Conservation (phyloP, 768 basidiomycete species). For the Trametes coccinea region DNA sequence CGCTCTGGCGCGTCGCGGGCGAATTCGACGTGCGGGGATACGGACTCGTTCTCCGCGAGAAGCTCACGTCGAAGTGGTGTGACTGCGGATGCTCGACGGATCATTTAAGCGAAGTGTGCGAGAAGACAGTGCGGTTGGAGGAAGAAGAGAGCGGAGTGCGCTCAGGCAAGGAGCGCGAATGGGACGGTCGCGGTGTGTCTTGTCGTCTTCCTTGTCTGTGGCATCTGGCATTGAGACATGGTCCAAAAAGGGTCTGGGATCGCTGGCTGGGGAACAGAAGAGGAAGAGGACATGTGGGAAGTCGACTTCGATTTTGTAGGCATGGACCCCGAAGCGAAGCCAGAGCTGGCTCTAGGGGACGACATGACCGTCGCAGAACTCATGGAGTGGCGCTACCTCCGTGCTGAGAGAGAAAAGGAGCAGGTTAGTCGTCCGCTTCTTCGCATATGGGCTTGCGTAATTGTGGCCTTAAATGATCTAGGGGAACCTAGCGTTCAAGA, state of each 20-base stretch:
- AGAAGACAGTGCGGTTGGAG: conserved; percentile 68
- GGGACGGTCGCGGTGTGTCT: conserved; percentile 65
- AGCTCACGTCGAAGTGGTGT: conserved; percentile 75
- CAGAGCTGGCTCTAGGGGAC: conserved; percentile 31
- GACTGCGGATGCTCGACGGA: conserved; percentile 82
- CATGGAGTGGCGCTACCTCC: conserved; percentile 72
- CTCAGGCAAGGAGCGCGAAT: conserved; percentile 69
- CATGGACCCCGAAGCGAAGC: conserved; percentile 43
- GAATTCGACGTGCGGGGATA: conserved; percentile 77
- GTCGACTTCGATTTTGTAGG: conserved; percentile 66
- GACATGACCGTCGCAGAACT: conserved; percentile 73
- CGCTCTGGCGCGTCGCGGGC: conserved; percentile 67
- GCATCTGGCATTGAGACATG: no score
- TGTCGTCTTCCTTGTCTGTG: background rate
- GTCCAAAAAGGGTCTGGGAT: conserved; percentile 50
- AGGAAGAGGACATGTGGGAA: conserved; percentile 80
- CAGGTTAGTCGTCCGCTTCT: conserved; percentile 40
- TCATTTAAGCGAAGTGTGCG: conserved; percentile 76
- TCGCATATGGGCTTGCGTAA: background rate
- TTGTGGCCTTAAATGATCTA: conserved; percentile 25
- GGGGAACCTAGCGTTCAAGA: conserved; percentile 72
- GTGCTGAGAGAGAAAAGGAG: conserved; percentile 73
- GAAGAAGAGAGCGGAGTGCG: conserved; percentile 61
- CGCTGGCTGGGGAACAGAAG: conserved; percentile 71
- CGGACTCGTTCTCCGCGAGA: conserved; percentile 67